Base-by-base conservation (phyloP, 139 green algal species). In the Pleodorina starrii region DNA sequence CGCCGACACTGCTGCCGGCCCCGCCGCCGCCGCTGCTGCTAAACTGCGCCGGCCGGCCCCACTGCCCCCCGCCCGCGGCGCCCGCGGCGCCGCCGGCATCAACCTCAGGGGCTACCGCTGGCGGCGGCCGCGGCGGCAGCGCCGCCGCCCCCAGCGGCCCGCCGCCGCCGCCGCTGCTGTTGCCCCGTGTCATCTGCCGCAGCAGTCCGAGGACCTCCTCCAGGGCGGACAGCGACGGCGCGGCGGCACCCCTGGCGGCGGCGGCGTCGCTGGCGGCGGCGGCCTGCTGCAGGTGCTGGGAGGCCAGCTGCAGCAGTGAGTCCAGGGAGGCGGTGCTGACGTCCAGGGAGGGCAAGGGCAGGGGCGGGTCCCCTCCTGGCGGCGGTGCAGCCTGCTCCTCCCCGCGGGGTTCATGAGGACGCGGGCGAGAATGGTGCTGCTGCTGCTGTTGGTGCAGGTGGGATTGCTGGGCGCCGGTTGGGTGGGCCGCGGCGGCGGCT, bases 151-250 rank as follows among this genome's bases (percentile, higher is more conserved):
- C 11, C 46, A 17, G 29, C n/a, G 44, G 7, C n/a, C 27, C 75
- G 2, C 29, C n/a, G 43, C 27, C 10, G 42, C 43, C 60, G 42
- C 43, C 43, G 29, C 46, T 11, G 75, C 46, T 68, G 75, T n/a
- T 83, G 75, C 75, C 46, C 6, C 46, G 72, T 10, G 51, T 50
- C 16, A 85, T 5, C 11, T 17, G 7, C 16, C 42, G 78, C 25
- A 85, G 51, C 78, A 73, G 78, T 17, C 51, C 16, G 25, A 85
- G 38, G 54, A 85, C 73, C 17, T 85, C 78, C 12, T 85, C 78
- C 19, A 85, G 38, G 2, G 21, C 78, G 16, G 54, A 72, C 7
- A 69, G 36, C 51, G 78, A 38, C 35, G 23, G 44, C 43, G 42
- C 44, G 5, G 68, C 27, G 42, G 48, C 44, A 16, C 35, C 72